Evolutionary conservation across 495 filamentous ascomycete species (phyloP), one percentile per base, ranked within the genome.

Genomic region (Rusavskia elegans): DNA sequence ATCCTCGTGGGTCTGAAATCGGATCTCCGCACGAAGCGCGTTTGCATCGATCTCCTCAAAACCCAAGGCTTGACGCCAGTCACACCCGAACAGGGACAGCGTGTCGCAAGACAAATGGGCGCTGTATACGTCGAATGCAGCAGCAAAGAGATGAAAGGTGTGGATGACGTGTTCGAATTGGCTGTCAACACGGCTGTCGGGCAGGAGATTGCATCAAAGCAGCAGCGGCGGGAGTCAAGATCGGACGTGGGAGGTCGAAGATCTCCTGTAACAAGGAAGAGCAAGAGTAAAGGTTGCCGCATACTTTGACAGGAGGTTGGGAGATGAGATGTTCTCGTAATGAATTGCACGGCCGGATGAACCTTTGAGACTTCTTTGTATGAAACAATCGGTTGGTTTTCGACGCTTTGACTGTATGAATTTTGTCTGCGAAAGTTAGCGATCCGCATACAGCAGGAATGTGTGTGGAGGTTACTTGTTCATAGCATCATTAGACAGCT

Each of bases 61-160:
- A 95, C 90, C 20, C 92, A 98, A 68, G 92, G 92, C 20, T 77
- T 98, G 42, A 96, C 90, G 1, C 92, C 92, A 10, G 89, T 98
- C 19, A 95, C 87, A 0, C 80, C 79, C 53, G 81, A 95, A 59
- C 92, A 98, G 71, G 92, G 93, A 37, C 72, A 80, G 48, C 79
- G 78, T 9, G 90, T 98, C 36, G 90, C 92, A 36, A 73, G 78
- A 57, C 85, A 86, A 64, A 98, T 98, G 92, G 83, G 83, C 48
- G 92, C 92, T 27, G 76, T 80, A 48, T 98, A 98, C 69, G 87
- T 94, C 71, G 92, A 98, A 70, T 98, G 92, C 77, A 94, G 87
- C 60, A 89, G 84, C 68, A 97, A 97, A 68, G 93, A 97, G 68
- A 89, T 92, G 85, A 78, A 70, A 36, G 92, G 92, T 48, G 89